phyloP scores from a whole-genome alignment of 306 rosid species.

The Lathyrus oleraceus region DNA sequence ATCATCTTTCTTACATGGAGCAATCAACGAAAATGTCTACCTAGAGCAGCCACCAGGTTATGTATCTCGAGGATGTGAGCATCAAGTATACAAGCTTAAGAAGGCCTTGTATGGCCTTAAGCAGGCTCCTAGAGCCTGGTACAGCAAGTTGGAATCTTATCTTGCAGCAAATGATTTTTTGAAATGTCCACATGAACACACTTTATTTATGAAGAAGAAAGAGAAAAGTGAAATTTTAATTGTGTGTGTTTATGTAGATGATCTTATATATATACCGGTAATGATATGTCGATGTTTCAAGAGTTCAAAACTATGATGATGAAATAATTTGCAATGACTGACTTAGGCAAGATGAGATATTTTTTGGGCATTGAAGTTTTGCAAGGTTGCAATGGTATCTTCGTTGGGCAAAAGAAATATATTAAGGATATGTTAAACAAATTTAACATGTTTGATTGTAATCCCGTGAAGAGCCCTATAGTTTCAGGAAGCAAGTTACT shows the following conservation, averaged over 20 bases:
- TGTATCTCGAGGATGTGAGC: background rate
- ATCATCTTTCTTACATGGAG: background rate
- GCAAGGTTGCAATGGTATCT: no score
- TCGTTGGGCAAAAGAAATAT: no score
- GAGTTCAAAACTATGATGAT: background rate
- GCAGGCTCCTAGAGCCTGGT: background rate
- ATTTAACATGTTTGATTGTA: no score
- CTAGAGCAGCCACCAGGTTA: background rate
- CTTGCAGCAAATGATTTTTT: no score
- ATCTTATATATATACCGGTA: background rate
- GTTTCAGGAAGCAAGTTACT: background rate
- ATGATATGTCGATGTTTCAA: background rate
- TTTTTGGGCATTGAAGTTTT: no score
- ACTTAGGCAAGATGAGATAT: no score
- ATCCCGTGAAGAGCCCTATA: background rate
- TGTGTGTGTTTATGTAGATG: background rate
- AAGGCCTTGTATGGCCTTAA: background rate
- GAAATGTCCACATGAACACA: no score
- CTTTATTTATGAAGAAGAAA: no score
- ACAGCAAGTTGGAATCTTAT: no score
- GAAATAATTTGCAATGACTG: no score
- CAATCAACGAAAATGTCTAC: background rate
- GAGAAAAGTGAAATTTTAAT: background rate
- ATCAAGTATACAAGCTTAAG: background rate
- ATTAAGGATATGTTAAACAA: no score